Conservation (phyloP, 495 filamentous ascomycete species). For the Daldinia loculata region DNA sequence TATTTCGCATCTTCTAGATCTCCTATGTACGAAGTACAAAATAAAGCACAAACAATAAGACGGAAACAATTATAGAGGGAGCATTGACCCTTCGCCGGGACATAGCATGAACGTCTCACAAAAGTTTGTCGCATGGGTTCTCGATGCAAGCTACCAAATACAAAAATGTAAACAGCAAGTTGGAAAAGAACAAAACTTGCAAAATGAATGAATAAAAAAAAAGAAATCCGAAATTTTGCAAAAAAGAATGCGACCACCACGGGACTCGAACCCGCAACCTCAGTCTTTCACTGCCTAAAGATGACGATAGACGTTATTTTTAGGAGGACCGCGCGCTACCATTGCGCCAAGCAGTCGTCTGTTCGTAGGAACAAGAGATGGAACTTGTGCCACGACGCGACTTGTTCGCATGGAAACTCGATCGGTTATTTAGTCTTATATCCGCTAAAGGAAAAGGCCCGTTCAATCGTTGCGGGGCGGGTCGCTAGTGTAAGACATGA, state of each 20-base stretch:
- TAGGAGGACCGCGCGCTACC: slow-evolving; percentile 60
- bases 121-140: not conserved
- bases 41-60: not conserved
- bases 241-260: slow-evolving; percentile 47
- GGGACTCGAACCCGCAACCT: slow-evolving; percentile 62
- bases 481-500: not conserved
- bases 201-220: slow-evolving; percentile 20
- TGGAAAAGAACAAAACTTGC: not conserved
- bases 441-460: not conserved
- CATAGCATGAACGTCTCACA: slow-evolving; percentile 26
- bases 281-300: slow-evolving; percentile 47
- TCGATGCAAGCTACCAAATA: not conserved
- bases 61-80: not conserved
- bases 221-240: slow-evolving; percentile 9
- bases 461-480: not conserved
- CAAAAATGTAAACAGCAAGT: slow-evolving; percentile 6
- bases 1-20: not conserved
- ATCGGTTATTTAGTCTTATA: slow-evolving; percentile 6
- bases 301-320: slow-evolving; percentile 13
- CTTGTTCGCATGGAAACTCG: slow-evolving; percentile 8
- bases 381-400: not conserved
- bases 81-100: slow-evolving; percentile 2
- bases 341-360: slow-evolving; percentile 55
- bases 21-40: not conserved
- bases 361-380: not conserved